Evolutionary conservation across 768 basidiomycete genomes (phyloP), one percentile per base, ranked within the genome.

Genomic region (Naganishia randhawae): DNA sequence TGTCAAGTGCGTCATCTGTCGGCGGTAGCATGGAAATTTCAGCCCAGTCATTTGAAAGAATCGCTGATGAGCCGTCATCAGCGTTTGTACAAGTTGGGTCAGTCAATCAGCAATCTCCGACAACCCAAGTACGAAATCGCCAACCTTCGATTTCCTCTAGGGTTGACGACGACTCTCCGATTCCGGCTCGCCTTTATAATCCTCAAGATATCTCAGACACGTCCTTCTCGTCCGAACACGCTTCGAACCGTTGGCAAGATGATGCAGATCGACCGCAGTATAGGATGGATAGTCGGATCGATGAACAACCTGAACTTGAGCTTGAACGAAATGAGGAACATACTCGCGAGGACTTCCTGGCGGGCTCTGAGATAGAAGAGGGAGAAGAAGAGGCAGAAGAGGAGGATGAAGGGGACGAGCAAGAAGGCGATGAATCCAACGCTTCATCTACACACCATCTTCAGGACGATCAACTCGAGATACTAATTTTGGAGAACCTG

Each of bases 401-500:
- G 9, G 57, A 61, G 2, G 57, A 61, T 5, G 57, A 61, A 29
- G 57, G 32, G 8, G 35, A 39, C 11, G 51, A 53, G 32, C 27
- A 53, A 6, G 51, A 53, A 10, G 51, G 32, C 6, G 51, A 53
- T 19, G 57, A 39, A 39, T 39, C 37, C 3, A 41, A 39, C 14
- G 37, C 57, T 41, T 61, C 57, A 13, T 61, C 57, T 9, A 61
- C 57, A 25, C 57, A 25, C 27, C 57, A 61, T 41, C 25, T 61
- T 4, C 57, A 39, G 22, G 57, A 61, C 8, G 57, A 61, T 22
- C 37, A 61, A 41, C 37, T 61, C 37, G 57, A 61, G 25, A 13
- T 41, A 61, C 37, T 61, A 6, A 61, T 61, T 25, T 19, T 61
- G 22, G 22, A 61, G 14, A 61, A 61, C 17, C 39, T 61, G 14